Base-by-base conservation (phyloP, 805 yeast genomes). In the Wickerhamomyces ciferrii region DNA sequence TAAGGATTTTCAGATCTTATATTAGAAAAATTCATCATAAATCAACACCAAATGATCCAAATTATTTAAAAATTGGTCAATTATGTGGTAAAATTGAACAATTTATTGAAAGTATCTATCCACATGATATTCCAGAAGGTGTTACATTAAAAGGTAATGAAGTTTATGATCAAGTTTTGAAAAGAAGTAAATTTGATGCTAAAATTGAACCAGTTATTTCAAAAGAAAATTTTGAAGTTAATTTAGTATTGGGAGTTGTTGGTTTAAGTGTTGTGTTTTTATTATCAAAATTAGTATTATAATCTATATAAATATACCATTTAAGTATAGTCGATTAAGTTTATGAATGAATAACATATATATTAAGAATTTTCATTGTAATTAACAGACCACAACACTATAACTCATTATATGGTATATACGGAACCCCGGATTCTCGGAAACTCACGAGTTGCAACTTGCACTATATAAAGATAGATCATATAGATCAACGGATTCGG, bases 51-150 rank as follows among this genome's bases (percentile, higher is more conserved):
- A 69, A 74, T 34, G 98, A 92, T 69, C 96, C 96, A 51, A 85
- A 85, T 69, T 92, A 87, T 67, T 72, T 91, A 59, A 78, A 81
- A 49, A 78, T 94, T 54, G 96, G 95, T 56, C 79, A 88, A 53
- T 79, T 80, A 53, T 86, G 96, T 65, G 96, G 94, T 44, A 85
- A 87, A 65, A 80, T 94, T 53, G 96, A 89, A 60, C 96, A 87
- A 69, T 85, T 80, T 66, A 83, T 92, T 58, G 96, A 92, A 62
- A 71, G 73, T 43, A 73, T 86, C 76, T 81, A 81, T 62, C 94
- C 91, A 52, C 65, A 64, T 14, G 72, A 83, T 46, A 60, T 83
- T 44, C 91, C 91, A 39, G 45, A 48, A 7, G 83, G 84, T 19
- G 77, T 74, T 37, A 65, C 62, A 32, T 70, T 74, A 50, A 63